Evolutionary conservation across 192 early-diverging fungal genomes (phyloP), one percentile per base, ranked within the genome.

Genomic region (Chytriomyces hyalinus): DNA sequence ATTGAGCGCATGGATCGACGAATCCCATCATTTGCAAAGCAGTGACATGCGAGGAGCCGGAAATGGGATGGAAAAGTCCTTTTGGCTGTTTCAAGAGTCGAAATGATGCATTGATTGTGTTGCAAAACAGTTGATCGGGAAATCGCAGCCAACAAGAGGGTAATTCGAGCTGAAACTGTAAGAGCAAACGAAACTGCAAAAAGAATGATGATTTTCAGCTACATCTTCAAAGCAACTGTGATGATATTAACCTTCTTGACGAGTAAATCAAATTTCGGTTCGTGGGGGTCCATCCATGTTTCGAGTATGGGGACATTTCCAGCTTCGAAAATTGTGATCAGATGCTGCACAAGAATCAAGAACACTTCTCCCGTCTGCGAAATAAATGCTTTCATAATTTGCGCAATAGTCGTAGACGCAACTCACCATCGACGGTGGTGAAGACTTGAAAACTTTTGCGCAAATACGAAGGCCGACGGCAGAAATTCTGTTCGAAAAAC

Each of bases 91-190:
- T 48, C 13, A 75, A 64, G 9, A 88, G 65, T 36, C 79, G 73
- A 60, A 81, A 81, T 9, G 83, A 81, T 3, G 74, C 67, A 17
- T 73, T 69, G 73, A 88, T 80, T 17, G 85, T 70, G 44, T 87
- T 82, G 45, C 77, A 81, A 36, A 83, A 69, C 13, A 87, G 53
- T 20, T 76, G 74, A 36, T 88, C 84, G 1, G 85, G 67, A 68
- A 86, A 88, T 67, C 87, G 59, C 26, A 84, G 68, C 87, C 87
- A 88, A 47, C 80, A 82, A 3, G 83, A 85, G 45, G 87, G 86
- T 7, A 88, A 48, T 49, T 88, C 84, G 24, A 71, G 53, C 73
- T 82, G 74, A 61, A 88, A 88, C 74, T 88, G 87, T 24, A 84
- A 78, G 17, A 88, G 72, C 4, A 88, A 81, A 15, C 87, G 83